Percentiles rank a stretch among this genome's conserved stretches.
Evolutionary conservation across 2,329 filamentous ascomycete species (phyloP).

Genomic region (Fusarium agapanthi): DNA sequence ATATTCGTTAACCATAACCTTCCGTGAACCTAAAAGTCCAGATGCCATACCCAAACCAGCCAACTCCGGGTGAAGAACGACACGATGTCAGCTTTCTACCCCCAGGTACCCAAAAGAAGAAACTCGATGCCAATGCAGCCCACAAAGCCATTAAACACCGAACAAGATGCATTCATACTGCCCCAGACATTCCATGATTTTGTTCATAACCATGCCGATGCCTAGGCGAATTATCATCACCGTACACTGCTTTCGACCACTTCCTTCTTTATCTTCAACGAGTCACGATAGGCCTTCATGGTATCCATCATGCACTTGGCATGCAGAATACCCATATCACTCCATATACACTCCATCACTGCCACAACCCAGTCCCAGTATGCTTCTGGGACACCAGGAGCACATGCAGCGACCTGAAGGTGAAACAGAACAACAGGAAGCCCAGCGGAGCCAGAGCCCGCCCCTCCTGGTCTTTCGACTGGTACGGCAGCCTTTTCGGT

Average conservation of each 20-base stretch:
- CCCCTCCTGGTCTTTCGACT: constrained; percentile 49
- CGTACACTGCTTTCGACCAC: neutral
- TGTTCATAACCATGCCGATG: neutral
- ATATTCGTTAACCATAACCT: neutral
- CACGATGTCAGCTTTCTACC: neutral
- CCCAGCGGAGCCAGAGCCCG: constrained; percentile 58
- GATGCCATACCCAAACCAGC: neutral
- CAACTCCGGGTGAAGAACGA: constrained; percentile 6
- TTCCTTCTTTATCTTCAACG: constrained; percentile 17
- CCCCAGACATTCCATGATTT: neutral
- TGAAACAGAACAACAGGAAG: constrained; percentile 60
- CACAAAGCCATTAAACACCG: constrained; percentile 4
- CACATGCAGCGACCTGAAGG: constrained; percentile 57
- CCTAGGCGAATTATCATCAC: neutral
- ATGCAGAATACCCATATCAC: constrained; percentile 61
- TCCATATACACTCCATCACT: constrained; percentile 59
- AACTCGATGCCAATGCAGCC: constrained; percentile 1
- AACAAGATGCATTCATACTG: constrained; percentile 12
- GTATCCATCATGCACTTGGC: constrained; percentile 55
- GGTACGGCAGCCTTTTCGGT: constrained; percentile 47
- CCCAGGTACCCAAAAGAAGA: neutral
- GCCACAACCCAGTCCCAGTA: constrained; percentile 57
- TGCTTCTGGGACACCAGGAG: constrained; percentile 53
- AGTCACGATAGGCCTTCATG: constrained; percentile 45
- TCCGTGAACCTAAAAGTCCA: neutral